These are phyloP conservation scores for Penicillium sp. DNA, from an alignment of 2,329 filamentous ascomycete genomes.

Conservation along the genomic window DNA sequence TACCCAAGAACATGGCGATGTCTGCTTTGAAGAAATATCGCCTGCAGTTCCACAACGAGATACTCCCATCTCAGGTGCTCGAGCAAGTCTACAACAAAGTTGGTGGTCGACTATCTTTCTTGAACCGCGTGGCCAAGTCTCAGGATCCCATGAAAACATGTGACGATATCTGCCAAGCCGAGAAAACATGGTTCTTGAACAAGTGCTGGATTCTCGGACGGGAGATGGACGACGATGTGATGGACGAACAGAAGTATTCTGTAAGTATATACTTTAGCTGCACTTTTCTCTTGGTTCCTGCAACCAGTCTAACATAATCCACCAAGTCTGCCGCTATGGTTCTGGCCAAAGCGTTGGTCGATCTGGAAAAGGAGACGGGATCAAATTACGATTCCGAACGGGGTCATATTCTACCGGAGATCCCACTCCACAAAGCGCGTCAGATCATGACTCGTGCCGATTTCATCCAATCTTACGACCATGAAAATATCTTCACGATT, in stretches of 20 bases:
- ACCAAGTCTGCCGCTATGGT: constrained; percentile 85
- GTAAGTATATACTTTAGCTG: constrained; percentile 50
- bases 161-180: constrained; percentile 64
- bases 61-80: constrained; percentile 51
- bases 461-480: constrained; percentile 89
- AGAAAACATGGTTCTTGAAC: constrained; percentile 77
- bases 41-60: constrained; percentile 68
- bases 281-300: background rate
- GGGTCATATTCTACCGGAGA: constrained; percentile 74
- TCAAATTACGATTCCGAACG: constrained; percentile 60
- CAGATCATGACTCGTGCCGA: constrained; percentile 94
- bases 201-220: constrained; percentile 72
- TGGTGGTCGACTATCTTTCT: constrained; percentile 80
- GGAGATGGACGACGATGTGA: constrained; percentile 92
- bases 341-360: constrained; percentile 84
- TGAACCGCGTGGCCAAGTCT: constrained; percentile 87
- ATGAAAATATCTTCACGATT: constrained; percentile 92
- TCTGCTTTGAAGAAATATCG: constrained; percentile 75
- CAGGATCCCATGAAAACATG: constrained; percentile 75
- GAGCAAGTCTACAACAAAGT: constrained; percentile 80
- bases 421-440: constrained; percentile 76
- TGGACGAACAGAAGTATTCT: constrained; percentile 96
- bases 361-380: constrained; percentile 64
- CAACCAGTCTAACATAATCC: constrained; percentile 16
- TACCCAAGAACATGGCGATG: constrained; percentile 74